Evolutionary conservation across 1,284 basidiomycete genomes (phyloP).

Genomic region (Trichosporon coremiiforme): DNA sequence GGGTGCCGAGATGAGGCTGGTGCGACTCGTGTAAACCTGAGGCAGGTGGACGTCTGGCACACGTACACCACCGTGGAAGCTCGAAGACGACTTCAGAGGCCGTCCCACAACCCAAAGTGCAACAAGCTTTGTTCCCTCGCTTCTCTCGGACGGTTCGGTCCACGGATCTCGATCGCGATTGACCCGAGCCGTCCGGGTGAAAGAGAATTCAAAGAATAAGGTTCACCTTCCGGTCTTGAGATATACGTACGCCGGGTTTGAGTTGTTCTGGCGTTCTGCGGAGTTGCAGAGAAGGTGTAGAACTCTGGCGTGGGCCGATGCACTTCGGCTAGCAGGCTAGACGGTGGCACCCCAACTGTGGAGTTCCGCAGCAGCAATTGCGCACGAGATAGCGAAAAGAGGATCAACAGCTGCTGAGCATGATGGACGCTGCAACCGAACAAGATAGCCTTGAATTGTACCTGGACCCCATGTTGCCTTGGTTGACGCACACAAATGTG

Average conservation of each 20-base stretch:
- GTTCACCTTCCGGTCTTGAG: background rate
- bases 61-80: background rate
- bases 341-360: background rate
- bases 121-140: conserved; percentile 5
- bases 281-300: background rate
- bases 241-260: background rate
- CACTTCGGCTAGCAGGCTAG: background rate
- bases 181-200: conserved; percentile 1
- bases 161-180: conserved; percentile 6
- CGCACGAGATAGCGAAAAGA: background rate
- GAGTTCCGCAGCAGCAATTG: background rate
- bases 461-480: background rate
- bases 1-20: background rate
- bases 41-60: background rate
- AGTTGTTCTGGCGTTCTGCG: background rate
- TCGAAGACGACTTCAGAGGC: background rate
- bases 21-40: background rate
- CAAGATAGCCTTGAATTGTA: conserved; percentile 5
- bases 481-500: background rate
- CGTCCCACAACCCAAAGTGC: conserved; percentile 3
- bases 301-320: background rate
- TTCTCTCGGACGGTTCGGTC: conserved; percentile 9
- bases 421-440: background rate
- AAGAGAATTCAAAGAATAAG: background rate
- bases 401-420: background rate